These are phyloP conservation scores for Hamigera avellanea DNA, from an alignment of 495 filamentous ascomycete species.

Conservation along the genomic window DNA sequence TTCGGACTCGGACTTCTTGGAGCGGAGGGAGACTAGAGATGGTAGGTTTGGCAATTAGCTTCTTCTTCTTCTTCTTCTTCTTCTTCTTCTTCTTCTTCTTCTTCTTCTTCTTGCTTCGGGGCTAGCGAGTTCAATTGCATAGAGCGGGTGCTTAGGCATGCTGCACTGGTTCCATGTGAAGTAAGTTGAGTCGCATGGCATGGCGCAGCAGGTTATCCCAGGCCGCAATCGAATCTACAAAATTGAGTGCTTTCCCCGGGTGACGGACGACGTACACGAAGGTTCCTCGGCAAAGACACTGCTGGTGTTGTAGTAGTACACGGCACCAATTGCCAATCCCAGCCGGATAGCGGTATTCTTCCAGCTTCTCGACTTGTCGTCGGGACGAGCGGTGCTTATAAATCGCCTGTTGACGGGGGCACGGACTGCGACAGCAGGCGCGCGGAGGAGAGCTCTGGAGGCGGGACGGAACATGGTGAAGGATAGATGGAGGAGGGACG, in stretches of 20 bases:
- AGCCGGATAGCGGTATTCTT: conserved; percentile 63
- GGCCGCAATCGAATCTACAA: too few relatives aligned
- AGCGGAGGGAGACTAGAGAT: conserved; percentile 23
- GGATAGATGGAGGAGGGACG: conserved; percentile 4
- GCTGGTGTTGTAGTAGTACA: conserved; percentile 92
- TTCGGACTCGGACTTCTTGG: conserved; percentile 10
- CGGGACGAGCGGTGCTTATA: conserved; percentile 55
- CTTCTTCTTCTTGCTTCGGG: too few relatives aligned
- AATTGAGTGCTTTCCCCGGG: background rate
- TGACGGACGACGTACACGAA: conserved; percentile 42
- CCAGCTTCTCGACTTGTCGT: conserved; percentile 63
- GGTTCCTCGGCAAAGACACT: conserved; percentile 76
- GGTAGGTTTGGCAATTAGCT: conserved; percentile 1
- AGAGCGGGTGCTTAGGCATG: too few relatives aligned
- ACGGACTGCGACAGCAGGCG: conserved; percentile 27
- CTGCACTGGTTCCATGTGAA: too few relatives aligned
- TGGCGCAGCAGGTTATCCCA: too few relatives aligned
- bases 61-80: too few relatives aligned
- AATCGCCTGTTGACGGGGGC: conserved; percentile 44
- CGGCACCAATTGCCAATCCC: conserved; percentile 60
- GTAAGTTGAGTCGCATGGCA: too few relatives aligned
- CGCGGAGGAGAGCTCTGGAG: conserved; percentile 42
- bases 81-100: too few relatives aligned
- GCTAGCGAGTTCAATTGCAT: too few relatives aligned
- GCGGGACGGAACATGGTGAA: conserved; percentile 51